Percentiles rank a stretch among this genome's conserved stretches.
phyloP scores from a whole-genome alignment of 169 alveolate genomes.

The Plasmodium knowlesi region DNA sequence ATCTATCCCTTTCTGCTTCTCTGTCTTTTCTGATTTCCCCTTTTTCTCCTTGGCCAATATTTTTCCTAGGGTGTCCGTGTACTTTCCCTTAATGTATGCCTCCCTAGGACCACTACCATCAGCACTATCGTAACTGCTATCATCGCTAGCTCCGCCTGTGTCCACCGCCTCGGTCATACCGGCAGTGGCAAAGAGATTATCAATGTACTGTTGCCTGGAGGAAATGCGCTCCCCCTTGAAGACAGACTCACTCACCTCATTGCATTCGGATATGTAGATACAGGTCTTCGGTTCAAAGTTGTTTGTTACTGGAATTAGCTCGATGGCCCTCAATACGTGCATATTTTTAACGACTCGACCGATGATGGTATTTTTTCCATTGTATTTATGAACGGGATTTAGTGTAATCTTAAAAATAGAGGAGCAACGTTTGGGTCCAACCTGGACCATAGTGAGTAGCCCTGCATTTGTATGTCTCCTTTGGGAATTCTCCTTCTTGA shows the following conservation, averaged over 20 bases:
- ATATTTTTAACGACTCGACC: slow-evolving; percentile 51
- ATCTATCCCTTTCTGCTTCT: slow-evolving; percentile 53
- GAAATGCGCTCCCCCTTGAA: slow-evolving; percentile 24
- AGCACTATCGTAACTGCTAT: not conserved
- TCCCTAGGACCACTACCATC: not conserved
- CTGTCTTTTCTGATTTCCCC: slow-evolving; percentile 11
- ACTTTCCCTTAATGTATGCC: not conserved
- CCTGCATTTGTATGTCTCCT: slow-evolving; percentile 63
- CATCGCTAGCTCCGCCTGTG: not conserved
- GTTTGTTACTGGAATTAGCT: slow-evolving; percentile 13
- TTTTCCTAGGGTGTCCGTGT: not conserved
- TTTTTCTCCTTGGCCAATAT: not conserved
- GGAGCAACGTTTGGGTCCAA: slow-evolving; percentile 38
- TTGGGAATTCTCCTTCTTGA: slow-evolving; percentile 22
- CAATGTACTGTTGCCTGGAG: slow-evolving; percentile 30
- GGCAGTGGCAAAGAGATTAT: not conserved
- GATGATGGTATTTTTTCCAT: slow-evolving; percentile 30
- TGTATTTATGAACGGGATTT: slow-evolving; percentile 3
- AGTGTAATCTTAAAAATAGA: slow-evolving; percentile 58
- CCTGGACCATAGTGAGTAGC: slow-evolving; percentile 18
- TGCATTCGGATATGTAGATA: slow-evolving; percentile 35
- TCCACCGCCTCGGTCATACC: not conserved
- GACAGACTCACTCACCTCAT: slow-evolving; percentile 11
- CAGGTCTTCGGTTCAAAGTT: slow-evolving; percentile 5
- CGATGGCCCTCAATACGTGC: slow-evolving; percentile 66